Evolutionary conservation across 768 basidiomycete species (phyloP).

Genomic region (Macrolepiota dolichaula): DNA sequence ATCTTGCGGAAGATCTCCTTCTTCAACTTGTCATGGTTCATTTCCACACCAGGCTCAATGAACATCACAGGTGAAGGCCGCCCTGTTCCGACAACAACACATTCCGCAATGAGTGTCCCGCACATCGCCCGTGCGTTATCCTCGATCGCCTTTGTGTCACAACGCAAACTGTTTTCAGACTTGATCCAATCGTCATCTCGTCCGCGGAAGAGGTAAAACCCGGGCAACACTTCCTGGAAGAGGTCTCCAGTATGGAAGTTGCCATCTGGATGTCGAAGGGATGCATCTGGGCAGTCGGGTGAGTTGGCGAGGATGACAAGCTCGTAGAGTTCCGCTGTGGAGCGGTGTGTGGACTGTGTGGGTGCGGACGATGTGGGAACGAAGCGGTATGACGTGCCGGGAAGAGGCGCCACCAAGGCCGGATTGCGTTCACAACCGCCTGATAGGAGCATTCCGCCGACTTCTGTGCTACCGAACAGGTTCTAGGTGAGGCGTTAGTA

Average conservation of each 20-base stretch:
- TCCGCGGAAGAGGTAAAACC: constrained; percentile 62
- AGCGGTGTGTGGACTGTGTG: constrained; percentile 44
- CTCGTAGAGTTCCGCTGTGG: constrained; percentile 57
- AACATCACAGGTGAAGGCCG: constrained; percentile 77
- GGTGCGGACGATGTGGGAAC: constrained; percentile 40
- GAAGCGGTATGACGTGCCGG: constrained; percentile 67
- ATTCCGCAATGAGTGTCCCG: constrained; percentile 61
- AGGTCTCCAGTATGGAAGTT: constrained; percentile 81
- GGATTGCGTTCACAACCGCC: constrained; percentile 51
- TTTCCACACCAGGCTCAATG: constrained; percentile 56
- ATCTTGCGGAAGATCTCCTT: constrained; percentile 72
- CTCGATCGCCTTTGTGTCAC: constrained; percentile 81
- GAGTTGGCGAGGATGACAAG: constrained; percentile 68
- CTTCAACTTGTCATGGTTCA: constrained; percentile 57
- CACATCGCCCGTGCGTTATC: constrained; percentile 71
- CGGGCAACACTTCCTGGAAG: constrained; percentile 61
- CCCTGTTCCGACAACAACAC: constrained; percentile 74
- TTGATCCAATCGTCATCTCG: constrained; percentile 88
- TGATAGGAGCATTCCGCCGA: constrained; percentile 68
- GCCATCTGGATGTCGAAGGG: constrained; percentile 58
- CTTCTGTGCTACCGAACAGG: constrained; percentile 80
- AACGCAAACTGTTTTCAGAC: constrained; percentile 72
- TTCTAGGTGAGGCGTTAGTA: constrained; percentile 44
- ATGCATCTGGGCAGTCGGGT: constrained; percentile 61
- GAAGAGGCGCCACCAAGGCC: constrained; percentile 53